Evolutionary conservation across 2,329 filamentous ascomycete genomes (phyloP).

Genomic region (Cytospora chrysosperma): DNA sequence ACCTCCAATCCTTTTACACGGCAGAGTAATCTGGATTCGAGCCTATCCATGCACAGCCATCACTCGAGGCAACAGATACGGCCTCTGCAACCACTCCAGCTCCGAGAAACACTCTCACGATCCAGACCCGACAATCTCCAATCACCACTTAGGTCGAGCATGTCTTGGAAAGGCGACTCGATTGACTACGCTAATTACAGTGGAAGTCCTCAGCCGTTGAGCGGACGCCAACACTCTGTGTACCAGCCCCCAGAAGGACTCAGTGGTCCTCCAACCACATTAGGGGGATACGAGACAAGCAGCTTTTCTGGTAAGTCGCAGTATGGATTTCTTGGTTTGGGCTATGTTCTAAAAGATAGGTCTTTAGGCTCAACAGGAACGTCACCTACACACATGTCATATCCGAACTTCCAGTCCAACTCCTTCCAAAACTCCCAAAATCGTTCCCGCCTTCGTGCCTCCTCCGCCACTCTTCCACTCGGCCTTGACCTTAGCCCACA

Average conservation of each 20-base stretch:
- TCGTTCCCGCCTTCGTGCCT: constrained; percentile 49
- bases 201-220: constrained; percentile 44
- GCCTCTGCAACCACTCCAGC: constrained; percentile 57
- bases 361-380: constrained; percentile 47
- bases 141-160: constrained; percentile 57
- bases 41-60: constrained; percentile 46
- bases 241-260: constrained; percentile 50
- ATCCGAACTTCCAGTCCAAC: constrained; percentile 43
- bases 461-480: constrained; percentile 47
- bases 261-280: constrained; percentile 39
- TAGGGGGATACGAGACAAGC: constrained; percentile 50
- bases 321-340: no score
- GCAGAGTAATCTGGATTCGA: constrained; percentile 46
- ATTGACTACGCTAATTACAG: constrained; percentile 58
- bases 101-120: constrained; percentile 56
- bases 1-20: constrained; percentile 54
- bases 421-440: constrained; percentile 44
- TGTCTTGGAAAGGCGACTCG: constrained; percentile 62
- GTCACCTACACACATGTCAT: constrained; percentile 51
- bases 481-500: constrained; percentile 47
- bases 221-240: constrained; percentile 47
- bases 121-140: constrained; percentile 58
- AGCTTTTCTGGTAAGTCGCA: constrained; percentile 50
- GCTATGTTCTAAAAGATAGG: constrained; percentile 23
- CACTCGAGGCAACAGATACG: constrained; percentile 47